These are phyloP conservation scores for Boletus rubroflammeus DNA, from an alignment of 768 basidiomycete species.

Conservation along the genomic window DNA sequence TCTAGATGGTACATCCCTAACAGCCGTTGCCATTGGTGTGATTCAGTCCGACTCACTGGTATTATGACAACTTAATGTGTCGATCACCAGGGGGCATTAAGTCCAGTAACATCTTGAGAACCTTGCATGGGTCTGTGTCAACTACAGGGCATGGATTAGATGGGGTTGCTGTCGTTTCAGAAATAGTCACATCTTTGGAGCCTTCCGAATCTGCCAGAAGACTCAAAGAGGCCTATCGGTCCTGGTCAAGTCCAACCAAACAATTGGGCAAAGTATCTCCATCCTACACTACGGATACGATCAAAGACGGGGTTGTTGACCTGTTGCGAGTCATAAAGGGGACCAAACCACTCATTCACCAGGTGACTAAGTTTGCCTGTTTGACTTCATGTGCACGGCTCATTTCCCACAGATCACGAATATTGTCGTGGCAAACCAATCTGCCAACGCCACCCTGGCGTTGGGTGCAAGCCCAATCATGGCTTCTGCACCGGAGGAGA, in stretches of 20 bases:
- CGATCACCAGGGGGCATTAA: constrained; percentile 75
- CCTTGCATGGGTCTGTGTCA: constrained; percentile 68
- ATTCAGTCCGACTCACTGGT: background rate
- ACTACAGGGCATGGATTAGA: constrained; percentile 56
- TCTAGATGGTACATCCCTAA: constrained; percentile 60
- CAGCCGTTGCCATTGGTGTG: constrained; percentile 84
- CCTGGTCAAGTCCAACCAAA: constrained; percentile 14
- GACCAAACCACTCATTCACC: constrained; percentile 73
- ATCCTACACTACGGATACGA: constrained; percentile 28
- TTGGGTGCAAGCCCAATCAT: constrained; percentile 91
- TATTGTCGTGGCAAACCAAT: constrained; percentile 83
- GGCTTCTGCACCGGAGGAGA: constrained; percentile 81
- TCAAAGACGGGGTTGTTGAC: constrained; percentile 43
- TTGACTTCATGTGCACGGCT: background rate
- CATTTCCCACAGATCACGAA: constrained; percentile 70
- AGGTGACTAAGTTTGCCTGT: constrained; percentile 39
- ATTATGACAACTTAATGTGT: background rate
- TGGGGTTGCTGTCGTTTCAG: constrained; percentile 87
- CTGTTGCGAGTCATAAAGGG: constrained; percentile 52
- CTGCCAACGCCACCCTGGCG: constrained; percentile 86
- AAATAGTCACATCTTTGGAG: constrained; percentile 65
- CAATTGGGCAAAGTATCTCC: background rate
- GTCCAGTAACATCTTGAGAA: constrained; percentile 67
- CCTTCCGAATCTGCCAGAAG: constrained; percentile 50
- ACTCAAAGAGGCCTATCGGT: constrained; percentile 40